A percentile compares a stretch with the other conserved stretches of the same genome.
Conservation (phyloP, 2,329 filamentous ascomycete species). For the Ophiocordyceps robertsii region DNA sequence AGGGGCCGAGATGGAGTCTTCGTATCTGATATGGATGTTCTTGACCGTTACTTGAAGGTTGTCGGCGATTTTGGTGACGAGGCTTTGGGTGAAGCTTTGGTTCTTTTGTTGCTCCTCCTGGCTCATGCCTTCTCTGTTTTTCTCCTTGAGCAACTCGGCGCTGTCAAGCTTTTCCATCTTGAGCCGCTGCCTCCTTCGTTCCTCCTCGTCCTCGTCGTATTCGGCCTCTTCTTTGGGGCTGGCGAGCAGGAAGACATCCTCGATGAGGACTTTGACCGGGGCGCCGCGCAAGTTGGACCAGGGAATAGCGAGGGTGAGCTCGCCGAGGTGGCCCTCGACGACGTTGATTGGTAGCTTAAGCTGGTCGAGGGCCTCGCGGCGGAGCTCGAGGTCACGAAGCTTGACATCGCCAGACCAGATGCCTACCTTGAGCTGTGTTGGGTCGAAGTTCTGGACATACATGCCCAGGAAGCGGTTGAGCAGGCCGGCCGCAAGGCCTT, state of each 20-base stretch:
- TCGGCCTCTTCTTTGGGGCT: slow-evolving; percentile 91
- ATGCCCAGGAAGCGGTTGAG: slow-evolving; percentile 99
- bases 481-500: slow-evolving; percentile 90
- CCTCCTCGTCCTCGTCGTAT: slow-evolving; percentile 88
- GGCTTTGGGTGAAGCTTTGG: slow-evolving; percentile 91
- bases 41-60: slow-evolving; percentile 96
- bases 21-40: slow-evolving; percentile 96
- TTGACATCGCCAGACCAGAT: slow-evolving; percentile 99
- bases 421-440: slow-evolving; percentile 91
- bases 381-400: slow-evolving; percentile 80
- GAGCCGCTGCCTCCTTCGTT: slow-evolving; percentile 69
- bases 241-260: slow-evolving; percentile 91
- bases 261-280: slow-evolving; percentile 86
- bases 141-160: slow-evolving; percentile 85
- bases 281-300: slow-evolving; percentile 95
- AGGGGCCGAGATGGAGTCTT: slow-evolving; percentile 90
- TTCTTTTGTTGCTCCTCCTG: slow-evolving; percentile 94
- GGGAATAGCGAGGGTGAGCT: slow-evolving; percentile 84
- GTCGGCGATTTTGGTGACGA: slow-evolving; percentile 94
- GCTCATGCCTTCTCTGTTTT: slow-evolving; percentile 83
- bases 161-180: slow-evolving; percentile 99
- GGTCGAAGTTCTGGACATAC: slow-evolving; percentile 99
- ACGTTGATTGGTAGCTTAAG: slow-evolving; percentile 94
- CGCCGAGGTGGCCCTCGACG: slow-evolving; percentile 82
- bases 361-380: slow-evolving; percentile 91